Conservation (phyloP, 768 basidiomycete species). For the Lepiota brunneoincarnata region DNA sequence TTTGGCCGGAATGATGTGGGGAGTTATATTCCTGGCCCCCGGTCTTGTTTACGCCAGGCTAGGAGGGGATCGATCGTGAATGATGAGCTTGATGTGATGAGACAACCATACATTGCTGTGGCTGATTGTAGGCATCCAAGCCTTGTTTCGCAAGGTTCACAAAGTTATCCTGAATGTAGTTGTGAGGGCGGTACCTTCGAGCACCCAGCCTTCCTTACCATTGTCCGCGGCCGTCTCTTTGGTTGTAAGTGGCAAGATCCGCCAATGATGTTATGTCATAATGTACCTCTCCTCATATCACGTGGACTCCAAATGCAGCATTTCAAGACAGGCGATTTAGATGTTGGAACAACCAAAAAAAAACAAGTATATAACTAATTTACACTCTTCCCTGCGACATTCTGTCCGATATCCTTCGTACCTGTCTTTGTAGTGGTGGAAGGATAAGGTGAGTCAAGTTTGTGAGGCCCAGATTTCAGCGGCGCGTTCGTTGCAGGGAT, state of each 20-base stretch:
- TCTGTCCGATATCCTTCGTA: conserved; percentile 21
- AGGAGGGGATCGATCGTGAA: conserved; percentile 15
- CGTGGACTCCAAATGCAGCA: neutral
- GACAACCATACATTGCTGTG: conserved; percentile 35
- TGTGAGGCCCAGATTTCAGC: conserved; percentile 36
- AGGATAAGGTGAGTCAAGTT: conserved; percentile 29
- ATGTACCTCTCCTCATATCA: too few species aligned
- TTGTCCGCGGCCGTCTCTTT: neutral
- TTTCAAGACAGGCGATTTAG: neutral
- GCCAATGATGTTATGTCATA: neutral
- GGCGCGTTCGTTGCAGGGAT: conserved; percentile 37
- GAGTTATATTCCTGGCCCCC: conserved; percentile 66
- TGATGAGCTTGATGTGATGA: conserved; percentile 12
- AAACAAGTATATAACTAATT: neutral
- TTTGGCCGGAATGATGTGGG: conserved; percentile 43
- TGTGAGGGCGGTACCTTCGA: neutral
- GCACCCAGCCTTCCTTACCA: neutral
- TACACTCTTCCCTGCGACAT: conserved; percentile 8
- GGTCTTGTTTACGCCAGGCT: conserved; percentile 49
- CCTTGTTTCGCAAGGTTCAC: conserved; percentile 66
- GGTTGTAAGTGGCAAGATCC: neutral
- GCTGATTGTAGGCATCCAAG: conserved; percentile 48
- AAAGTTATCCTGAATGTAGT: neutral
- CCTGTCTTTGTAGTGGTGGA: conserved; percentile 19
- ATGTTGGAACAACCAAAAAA: neutral